Evolutionary conservation across 2,329 filamentous ascomycete species (phyloP).

Genomic region (Dactylonectria estremocensis): DNA sequence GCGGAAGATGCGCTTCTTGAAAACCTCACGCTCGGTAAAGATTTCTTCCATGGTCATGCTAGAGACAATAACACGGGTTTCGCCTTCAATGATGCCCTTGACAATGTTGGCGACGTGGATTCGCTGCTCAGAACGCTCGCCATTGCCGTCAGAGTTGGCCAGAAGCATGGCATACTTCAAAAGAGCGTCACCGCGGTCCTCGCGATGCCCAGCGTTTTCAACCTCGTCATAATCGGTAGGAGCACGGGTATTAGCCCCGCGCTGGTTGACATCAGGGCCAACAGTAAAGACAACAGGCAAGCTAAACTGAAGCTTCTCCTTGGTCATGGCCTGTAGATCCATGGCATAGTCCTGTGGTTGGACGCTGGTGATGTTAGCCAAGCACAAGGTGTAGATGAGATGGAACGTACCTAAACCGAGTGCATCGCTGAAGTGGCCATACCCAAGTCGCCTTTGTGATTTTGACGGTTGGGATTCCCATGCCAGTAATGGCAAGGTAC

Average conservation of each 20-base stretch:
- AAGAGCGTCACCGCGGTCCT: slow-evolving; percentile 74
- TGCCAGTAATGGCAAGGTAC: slow-evolving; percentile 90
- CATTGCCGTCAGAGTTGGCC: slow-evolving; percentile 72
- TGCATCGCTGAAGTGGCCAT: slow-evolving; percentile 78
- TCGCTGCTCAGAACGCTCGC: slow-evolving; percentile 55
- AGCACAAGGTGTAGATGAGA: background rate
- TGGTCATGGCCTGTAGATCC: slow-evolving; percentile 89
- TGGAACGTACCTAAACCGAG: slow-evolving; percentile 59
- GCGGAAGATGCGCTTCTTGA: slow-evolving; percentile 81
- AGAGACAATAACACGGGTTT: slow-evolving; percentile 86
- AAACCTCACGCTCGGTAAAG: slow-evolving; percentile 82
- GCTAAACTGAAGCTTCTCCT: slow-evolving; percentile 87
- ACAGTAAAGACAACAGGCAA: slow-evolving; percentile 90
- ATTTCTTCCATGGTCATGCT: slow-evolving; percentile 96
- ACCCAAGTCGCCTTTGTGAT: slow-evolving; percentile 86
- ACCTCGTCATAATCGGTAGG: slow-evolving; percentile 36
- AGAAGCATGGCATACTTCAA: slow-evolving; percentile 88
- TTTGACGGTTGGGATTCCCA: slow-evolving; percentile 79
- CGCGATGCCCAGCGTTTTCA: slow-evolving; percentile 50
- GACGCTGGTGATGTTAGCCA: slow-evolving; percentile 60
- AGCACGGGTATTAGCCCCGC: slow-evolving; percentile 60
- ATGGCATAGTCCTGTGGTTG: slow-evolving; percentile 87
- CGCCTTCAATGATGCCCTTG: slow-evolving; percentile 91
- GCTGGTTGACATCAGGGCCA: slow-evolving; percentile 80
- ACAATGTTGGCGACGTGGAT: slow-evolving; percentile 86